A percentile compares a stretch with the other conserved stretches of the same genome.
Evolutionary conservation across 1,284 basidiomycete species (phyloP).

Genomic region (Leucoagaricus sp.): DNA sequence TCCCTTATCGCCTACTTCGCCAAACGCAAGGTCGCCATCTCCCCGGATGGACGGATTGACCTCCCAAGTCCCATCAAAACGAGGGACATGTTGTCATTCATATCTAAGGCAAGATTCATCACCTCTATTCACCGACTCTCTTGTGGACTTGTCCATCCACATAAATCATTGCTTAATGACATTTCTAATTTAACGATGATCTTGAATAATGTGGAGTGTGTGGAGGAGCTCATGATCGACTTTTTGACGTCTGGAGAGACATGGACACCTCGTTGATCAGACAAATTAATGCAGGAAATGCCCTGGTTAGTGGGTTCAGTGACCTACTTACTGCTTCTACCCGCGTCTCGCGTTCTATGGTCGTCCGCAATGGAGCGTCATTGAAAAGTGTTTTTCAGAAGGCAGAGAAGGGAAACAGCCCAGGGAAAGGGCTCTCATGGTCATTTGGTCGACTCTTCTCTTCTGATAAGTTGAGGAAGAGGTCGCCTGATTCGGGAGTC

Average conservation of each 20-base stretch:
- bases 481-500: background rate
- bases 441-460: background rate
- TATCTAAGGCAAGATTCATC: slow-evolving; percentile 7
- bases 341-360: slow-evolving; percentile 4
- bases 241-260: slow-evolving; percentile 1
- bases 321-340: slow-evolving; percentile 4
- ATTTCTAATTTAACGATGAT: slow-evolving; percentile 6
- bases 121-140: slow-evolving; percentile 10
- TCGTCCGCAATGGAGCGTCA: slow-evolving; percentile 9
- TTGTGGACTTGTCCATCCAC: slow-evolving; percentile 11
- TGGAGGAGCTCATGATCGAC: slow-evolving; percentile 7
- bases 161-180: slow-evolving; percentile 4
- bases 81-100: slow-evolving; percentile 8
- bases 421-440: background rate
- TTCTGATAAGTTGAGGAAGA: background rate
- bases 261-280: background rate
- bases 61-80: background rate
- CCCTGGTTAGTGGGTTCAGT: background rate
- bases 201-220: slow-evolving; percentile 2
- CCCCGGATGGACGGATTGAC: slow-evolving; percentile 9
- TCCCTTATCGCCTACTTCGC: slow-evolving; percentile 22
- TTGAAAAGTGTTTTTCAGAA: slow-evolving; percentile 5
- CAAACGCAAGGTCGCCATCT: slow-evolving; percentile 18
- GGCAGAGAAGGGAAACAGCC: background rate
- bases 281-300: slow-evolving; percentile 1